Conservation (phyloP, 768 basidiomycete species). For the Boletales sp. region DNA sequence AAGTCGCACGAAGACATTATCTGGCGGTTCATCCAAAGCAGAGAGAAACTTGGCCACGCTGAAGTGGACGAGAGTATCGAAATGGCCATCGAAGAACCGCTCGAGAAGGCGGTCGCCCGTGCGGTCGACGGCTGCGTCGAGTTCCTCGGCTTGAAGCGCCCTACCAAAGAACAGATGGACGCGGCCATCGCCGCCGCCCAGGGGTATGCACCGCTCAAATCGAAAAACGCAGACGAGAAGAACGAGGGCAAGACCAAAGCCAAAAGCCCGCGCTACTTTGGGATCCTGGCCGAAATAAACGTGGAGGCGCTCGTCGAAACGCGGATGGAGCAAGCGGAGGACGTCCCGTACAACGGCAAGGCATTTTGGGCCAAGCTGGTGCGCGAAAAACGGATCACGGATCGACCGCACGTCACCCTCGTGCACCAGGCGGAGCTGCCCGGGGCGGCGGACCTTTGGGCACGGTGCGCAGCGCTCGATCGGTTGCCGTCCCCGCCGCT, state of each 20-base stretch:
- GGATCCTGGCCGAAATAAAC: slow-evolving; percentile 70
- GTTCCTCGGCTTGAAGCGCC: slow-evolving; percentile 52
- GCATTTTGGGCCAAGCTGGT: slow-evolving; percentile 51
- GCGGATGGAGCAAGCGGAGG: slow-evolving; percentile 35
- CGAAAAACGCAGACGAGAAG: slow-evolving; percentile 1
- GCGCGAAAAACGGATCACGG: slow-evolving; percentile 43
- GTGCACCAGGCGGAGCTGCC: slow-evolving; percentile 61
- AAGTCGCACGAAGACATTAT: slow-evolving; percentile 75
- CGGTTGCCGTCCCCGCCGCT: slow-evolving; percentile 38
- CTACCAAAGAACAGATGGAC: slow-evolving; percentile 55
- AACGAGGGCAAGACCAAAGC: slow-evolving; percentile 22
- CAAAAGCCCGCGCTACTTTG: slow-evolving; percentile 64
- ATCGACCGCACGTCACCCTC: slow-evolving; percentile 81
- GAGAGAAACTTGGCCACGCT: slow-evolving; percentile 54
- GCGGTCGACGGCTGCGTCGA: slow-evolving; percentile 57
- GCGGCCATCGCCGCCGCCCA: too few relatives aligned
- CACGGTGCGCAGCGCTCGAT: slow-evolving; percentile 20
- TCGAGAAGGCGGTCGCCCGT: slow-evolving; percentile 52
- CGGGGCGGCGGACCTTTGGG: slow-evolving; percentile 42
- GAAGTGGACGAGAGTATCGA: slow-evolving; percentile 71
- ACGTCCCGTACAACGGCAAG: slow-evolving; percentile 28
- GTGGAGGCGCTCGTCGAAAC: too few relatives aligned
- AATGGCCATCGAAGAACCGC: slow-evolving; percentile 55
- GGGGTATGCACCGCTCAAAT: slow-evolving; percentile 35
- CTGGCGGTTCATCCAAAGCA: slow-evolving; percentile 70